Evolutionary conservation across 2,329 filamentous ascomycete genomes (phyloP).

Genomic region (Aspergillus felis): DNA sequence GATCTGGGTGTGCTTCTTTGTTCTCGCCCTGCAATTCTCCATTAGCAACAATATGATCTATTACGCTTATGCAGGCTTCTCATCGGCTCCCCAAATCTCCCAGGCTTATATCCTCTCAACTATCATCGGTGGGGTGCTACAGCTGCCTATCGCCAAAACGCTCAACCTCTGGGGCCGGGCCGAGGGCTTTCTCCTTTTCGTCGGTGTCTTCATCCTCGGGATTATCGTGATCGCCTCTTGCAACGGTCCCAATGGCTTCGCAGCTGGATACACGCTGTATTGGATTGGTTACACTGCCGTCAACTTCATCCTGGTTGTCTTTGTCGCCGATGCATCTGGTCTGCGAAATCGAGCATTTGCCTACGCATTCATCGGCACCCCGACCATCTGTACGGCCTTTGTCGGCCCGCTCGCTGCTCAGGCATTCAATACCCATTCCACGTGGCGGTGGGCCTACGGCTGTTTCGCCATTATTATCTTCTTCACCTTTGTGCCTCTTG

Average conservation of each 20-base stretch:
- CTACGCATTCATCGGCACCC: constrained; percentile 56
- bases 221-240: constrained; percentile 61
- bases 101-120: constrained; percentile 53
- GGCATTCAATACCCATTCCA: constrained; percentile 46
- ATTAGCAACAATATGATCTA: constrained; percentile 43
- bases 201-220: constrained; percentile 45
- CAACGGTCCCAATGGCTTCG: constrained; percentile 58
- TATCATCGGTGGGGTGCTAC: constrained; percentile 55
- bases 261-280: constrained; percentile 61
- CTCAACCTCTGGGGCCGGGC: constrained; percentile 59
- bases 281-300: constrained; percentile 56
- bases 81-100: constrained; percentile 46
- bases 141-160: constrained; percentile 60
- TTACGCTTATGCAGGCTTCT: constrained; percentile 51
- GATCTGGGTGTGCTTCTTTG: constrained; percentile 47
- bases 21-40: constrained; percentile 42
- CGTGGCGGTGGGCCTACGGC: constrained; percentile 63
- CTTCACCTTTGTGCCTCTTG: constrained; percentile 53
- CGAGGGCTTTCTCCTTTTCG: constrained; percentile 53
- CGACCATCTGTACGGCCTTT: constrained; percentile 60
- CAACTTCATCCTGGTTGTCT: constrained; percentile 54
- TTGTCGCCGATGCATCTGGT: constrained; percentile 60
- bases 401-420: constrained; percentile 51
- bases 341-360: constrained; percentile 59
- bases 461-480: constrained; percentile 59